Base-by-base conservation (phyloP, 768 basidiomycete species). In the Serendipita sp. region DNA sequence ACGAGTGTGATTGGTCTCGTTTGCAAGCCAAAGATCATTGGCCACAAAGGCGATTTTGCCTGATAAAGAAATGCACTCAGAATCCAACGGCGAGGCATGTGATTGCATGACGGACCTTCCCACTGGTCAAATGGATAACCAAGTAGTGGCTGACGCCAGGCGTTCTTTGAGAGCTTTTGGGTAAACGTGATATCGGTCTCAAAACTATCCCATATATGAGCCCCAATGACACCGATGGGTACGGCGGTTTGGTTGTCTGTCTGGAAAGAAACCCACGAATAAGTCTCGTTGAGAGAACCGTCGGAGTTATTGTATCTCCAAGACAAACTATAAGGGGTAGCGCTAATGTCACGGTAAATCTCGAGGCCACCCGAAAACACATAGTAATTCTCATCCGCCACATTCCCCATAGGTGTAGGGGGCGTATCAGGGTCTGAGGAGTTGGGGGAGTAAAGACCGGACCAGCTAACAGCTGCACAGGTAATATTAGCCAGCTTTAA, bases 81-180 rank as follows among this genome's bases (percentile, higher is more conserved):
- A 51, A 32, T 8, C 48, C 48, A 51, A 7, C 7, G n/a, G 7
- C n/a, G n/a, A 8, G 7, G 18, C n/a, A 8, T 51, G 18, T 8
- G n/a, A 18, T n/a, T 5, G 30, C 7, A 5, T n/a, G 18, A 51
- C 48, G 5, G 7, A 51, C 48, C 48, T n/a, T 18, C 48, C 48
- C 48, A 51, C n/a, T n/a, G 7, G 48, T 51, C 48, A 51, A 51
- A 51, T n/a, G 48, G 48, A 51, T 51, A 51, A n/a, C 48, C 48
- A 8, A 51, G n/a, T 8, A 51, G n/a, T n/a, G 48, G 48, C 18
- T 18, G 18, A 32, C 5, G 18, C 48, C 48, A 51, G 5, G 30
- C 48, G n/a, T 51, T 32, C n/a, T n/a, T 8, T 32, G 30, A 8
- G 8, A 18, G 7, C 8, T 8, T 5, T 32, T 51, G 48, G 30